phyloP scores from a whole-genome alignment of 208 protist species.

The Acanthamoeba lugdunensis region DNA sequence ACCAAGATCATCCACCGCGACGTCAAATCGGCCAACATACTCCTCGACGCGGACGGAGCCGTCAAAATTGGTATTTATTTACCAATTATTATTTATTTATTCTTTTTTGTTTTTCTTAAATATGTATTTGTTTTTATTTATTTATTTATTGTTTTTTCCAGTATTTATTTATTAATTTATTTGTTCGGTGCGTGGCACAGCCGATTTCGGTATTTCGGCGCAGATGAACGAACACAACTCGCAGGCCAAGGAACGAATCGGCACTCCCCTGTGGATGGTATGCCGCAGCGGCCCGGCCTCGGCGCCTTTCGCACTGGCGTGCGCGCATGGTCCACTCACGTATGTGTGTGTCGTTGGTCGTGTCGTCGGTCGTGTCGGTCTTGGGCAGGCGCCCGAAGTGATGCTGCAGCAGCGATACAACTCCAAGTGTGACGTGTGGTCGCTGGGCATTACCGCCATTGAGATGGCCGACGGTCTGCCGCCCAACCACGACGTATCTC shows the following conservation, averaged over 20 bases:
- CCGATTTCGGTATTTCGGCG: conserved; percentile 55
- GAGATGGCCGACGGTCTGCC: conserved; percentile 37
- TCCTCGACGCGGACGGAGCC: not conserved
- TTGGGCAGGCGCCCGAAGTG: conserved; percentile 49
- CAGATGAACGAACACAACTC: conserved; percentile 28
- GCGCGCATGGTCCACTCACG: not conserved
- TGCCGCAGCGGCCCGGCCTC: not conserved
- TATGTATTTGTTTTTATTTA: not conserved
- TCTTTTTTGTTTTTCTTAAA: too few relatives aligned
- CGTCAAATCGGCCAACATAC: conserved; percentile 50
- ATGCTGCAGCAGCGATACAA: conserved; percentile 40
- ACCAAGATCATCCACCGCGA: conserved; percentile 57
- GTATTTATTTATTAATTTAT: too few relatives aligned
- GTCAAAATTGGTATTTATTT: conserved; percentile 49
- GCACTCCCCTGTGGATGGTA: conserved; percentile 65
- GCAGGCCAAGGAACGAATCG: not conserved
- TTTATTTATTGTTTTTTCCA: not conserved
- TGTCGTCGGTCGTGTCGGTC: too few relatives aligned
- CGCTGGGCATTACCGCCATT: conserved; percentile 39
- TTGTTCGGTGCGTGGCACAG: not conserved
- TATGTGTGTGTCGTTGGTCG: too few relatives aligned
- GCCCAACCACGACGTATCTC: conserved; percentile 29
- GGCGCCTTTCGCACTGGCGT: not conserved
- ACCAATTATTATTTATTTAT: too few relatives aligned
- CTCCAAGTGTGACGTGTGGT: conserved; percentile 47